phyloP scores from a whole-genome alignment of 306 rosid genomes.

The Arachis hypogaea region DNA sequence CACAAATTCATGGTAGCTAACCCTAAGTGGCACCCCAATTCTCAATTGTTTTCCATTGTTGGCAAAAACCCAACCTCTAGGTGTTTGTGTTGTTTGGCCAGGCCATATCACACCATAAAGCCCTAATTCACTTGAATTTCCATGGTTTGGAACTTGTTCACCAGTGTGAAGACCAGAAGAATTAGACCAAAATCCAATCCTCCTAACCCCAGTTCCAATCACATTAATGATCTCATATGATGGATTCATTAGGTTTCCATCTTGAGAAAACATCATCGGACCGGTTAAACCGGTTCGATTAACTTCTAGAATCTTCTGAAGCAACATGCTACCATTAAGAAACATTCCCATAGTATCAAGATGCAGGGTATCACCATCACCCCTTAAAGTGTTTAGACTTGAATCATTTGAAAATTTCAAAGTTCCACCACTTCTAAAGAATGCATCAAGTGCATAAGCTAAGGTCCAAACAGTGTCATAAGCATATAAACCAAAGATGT shows the following conservation, averaged over 20 bases:
- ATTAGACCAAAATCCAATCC: slow-evolving; percentile 81
- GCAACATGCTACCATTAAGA: slow-evolving; percentile 52
- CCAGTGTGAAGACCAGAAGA: slow-evolving; percentile 57
- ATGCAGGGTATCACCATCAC: slow-evolving; percentile 50
- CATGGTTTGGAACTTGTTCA: slow-evolving; percentile 42
- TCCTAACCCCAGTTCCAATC: slow-evolving; percentile 62
- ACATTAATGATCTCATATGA: slow-evolving; percentile 77
- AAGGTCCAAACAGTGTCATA: slow-evolving; percentile 81
- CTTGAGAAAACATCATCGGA: slow-evolving; percentile 45
- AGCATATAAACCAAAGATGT: slow-evolving; percentile 60
- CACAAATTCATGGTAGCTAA: slow-evolving; percentile 59
- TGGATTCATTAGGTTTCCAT: slow-evolving; percentile 53
- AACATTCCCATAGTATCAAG: slow-evolving; percentile 59
- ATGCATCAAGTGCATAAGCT: slow-evolving; percentile 66
- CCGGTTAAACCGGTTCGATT: slow-evolving; percentile 73
- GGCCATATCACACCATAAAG: slow-evolving; percentile 67
- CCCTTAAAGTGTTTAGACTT: slow-evolving; percentile 33
- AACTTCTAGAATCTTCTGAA: slow-evolving; percentile 44
- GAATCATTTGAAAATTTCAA: slow-evolving; percentile 65
- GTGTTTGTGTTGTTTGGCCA: slow-evolving; percentile 59
- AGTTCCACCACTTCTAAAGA: slow-evolving; percentile 54
- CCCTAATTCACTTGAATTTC: slow-evolving; percentile 43
- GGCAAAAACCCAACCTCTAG: slow-evolving; percentile 85
- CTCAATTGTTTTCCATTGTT: slow-evolving; percentile 62
- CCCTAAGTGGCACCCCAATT: slow-evolving; percentile 67